Evolutionary conservation across 352 stramenopile genomes (phyloP), one percentile per base, ranked within the genome.

Genomic region (Phytophthora kernoviae): DNA sequence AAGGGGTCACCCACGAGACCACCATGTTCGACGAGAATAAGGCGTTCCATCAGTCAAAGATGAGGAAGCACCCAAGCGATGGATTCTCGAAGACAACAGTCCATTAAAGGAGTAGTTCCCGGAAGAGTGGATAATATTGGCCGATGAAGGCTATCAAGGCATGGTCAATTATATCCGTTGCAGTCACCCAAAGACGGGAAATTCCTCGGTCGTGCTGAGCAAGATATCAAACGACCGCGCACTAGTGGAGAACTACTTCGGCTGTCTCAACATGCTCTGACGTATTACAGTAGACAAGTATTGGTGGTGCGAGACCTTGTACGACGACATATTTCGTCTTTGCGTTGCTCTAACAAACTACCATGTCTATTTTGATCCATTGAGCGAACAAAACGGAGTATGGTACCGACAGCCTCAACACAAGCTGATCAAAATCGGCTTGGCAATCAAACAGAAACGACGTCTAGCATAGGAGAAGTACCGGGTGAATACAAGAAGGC

Each of bases 11-110:
- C 5, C 15, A 59, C n/a, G 52, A 52, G 14, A 49, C 51, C 20
- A 44, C 51, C 1, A 58, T 58, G 17, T 50, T 51, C 27, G 44
- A 51, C 11, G 40, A 39, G 17, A 58, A 46, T 27, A 59, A 40
- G 14, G 0, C 18, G 5, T 53, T 60, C 11, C 42, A 60, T 7
- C 6, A 32, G 7, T 37, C n/a, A 32, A 42, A 18, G 8, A 32
- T 42, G 27, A 0, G 12, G 18, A 53, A 42, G 3, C 27, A 42
- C 3, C 33, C n/a, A 12, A 27, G 27, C 3, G 45, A 53, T 30
- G 17, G 42, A 27, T 12, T 2, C 1, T 18, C 42, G 15, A 11
- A 20, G 45, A 53, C 21, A 11, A 53, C 10, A 27, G 45, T 5
- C 45, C n/a, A 8, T 18, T 43, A 10, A 6, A 14, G 8, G 24